Conservation (phyloP, 1,284 basidiomycete species). For the Cryptococcus sp. region DNA sequence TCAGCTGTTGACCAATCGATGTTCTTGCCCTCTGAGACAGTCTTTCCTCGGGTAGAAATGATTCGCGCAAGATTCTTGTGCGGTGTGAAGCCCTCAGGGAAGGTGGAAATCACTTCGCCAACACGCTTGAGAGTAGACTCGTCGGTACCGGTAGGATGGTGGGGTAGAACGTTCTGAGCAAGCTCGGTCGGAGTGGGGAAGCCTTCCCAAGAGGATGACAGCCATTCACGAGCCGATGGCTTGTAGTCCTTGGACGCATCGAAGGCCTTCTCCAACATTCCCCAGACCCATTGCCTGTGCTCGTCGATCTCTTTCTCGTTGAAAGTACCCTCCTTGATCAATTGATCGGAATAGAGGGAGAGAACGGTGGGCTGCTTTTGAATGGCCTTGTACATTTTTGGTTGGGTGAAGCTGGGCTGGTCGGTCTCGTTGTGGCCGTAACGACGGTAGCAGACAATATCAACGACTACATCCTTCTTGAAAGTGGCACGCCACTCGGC, state of each 20-base stretch:
- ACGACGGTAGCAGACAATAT: constrained; percentile 98
- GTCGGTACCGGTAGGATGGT: constrained; percentile 80
- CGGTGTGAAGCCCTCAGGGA: constrained; percentile 80
- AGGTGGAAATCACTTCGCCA: constrained; percentile 81
- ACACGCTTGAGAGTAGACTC: constrained; percentile 78
- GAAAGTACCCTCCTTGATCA: constrained; percentile 90
- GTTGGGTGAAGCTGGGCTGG: constrained; percentile 98
- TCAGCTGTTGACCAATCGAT: constrained; percentile 99
- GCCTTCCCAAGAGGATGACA: constrained; percentile 96
- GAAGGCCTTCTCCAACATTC: constrained; percentile 92
- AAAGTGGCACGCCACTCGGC: constrained; percentile 98
- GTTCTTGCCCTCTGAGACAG: constrained; percentile 82
- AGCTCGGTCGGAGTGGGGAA: constrained; percentile 98
- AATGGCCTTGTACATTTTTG: constrained; percentile 98
- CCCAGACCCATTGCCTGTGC: constrained; percentile 99
- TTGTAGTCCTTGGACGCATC: constrained; percentile 91
- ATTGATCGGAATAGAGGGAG: constrained; percentile 86
- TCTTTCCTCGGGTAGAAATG: constrained; percentile 81
- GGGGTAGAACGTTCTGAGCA: constrained; percentile 86
- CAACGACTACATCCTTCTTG: constrained; percentile 98
- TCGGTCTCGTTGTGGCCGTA: constrained; percentile 99
- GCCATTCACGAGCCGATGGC: constrained; percentile 92
- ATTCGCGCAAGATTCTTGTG: constrained; percentile 96
- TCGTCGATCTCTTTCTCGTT: constrained; percentile 96
- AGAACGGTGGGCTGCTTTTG: constrained; percentile 90